Base-by-base conservation (phyloP, 768 basidiomycete genomes). In the Suillus variegatus region DNA sequence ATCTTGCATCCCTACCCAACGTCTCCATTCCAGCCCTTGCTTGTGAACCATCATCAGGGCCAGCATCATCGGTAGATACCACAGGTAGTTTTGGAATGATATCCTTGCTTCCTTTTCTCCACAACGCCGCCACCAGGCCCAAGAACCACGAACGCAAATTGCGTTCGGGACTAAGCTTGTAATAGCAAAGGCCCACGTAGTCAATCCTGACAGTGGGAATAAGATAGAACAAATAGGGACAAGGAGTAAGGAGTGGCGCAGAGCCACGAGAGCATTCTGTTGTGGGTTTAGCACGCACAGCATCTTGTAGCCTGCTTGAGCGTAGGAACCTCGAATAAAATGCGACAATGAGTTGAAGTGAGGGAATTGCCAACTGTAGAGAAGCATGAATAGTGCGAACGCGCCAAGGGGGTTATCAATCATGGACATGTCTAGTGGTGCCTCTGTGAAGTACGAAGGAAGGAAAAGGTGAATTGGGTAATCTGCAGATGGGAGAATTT, bases 321-420 rank as follows among this genome's bases (percentile, higher is more conserved):
- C 94, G 77, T 99, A 99, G 22, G 91, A 91, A 12, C 85, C 87
- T 44, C 96, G 88, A 10, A 96, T 85, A 60, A 96, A 81, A 77
- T 97, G 87, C 9, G 95, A 89, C n/a, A 99, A 82, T 1, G 94
- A 77, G 77, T 96, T 98, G 81, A 99, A 99, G 76, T 99, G 97
- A 43, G 97, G 96, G 79, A 99, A 99, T 74, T 99, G 97, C 97
- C 97, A 99, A 66, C 91, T 92, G 80, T 89, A 99, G 10, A 97
- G 84, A 56, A 99, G 77, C 78, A 90, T 83, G 79, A 93, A 94
- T 3, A 99, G 81, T 3, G 90, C 87, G 65, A 93, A 78, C 0
- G 95, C 90, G 0, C 91, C 86, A 49, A 97, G 84, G 0, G 95
- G 89, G 73, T 93, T 95, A 75, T 96, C 87, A 60, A 90, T 80